phyloP scores from a whole-genome alignment of 345 rosid genomes.

The Populus euphratica region DNA sequence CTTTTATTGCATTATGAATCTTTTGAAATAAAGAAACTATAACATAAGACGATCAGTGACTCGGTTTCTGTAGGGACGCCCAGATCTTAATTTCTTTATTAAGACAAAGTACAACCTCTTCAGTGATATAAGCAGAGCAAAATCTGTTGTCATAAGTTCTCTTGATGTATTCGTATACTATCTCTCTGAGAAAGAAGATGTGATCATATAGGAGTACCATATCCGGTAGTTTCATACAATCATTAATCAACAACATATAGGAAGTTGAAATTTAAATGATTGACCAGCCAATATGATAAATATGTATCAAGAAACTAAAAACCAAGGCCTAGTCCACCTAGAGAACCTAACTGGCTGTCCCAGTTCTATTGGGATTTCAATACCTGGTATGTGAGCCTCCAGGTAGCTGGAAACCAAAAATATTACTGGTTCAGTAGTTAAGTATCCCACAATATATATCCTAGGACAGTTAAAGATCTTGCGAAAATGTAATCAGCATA shows the following conservation, averaged over 20 bases:
- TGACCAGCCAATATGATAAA: not conserved
- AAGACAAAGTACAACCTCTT: not conserved
- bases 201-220: not conserved
- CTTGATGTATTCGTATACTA: not conserved
- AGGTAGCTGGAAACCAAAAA: not conserved
- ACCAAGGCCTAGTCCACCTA: not conserved
- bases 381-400: not conserved
- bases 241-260: not conserved
- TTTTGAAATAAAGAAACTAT: not conserved
- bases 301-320: not conserved
- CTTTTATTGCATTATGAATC: not conserved
- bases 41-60: not conserved
- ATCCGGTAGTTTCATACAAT: not conserved
- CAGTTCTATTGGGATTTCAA: not conserved
- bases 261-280: not conserved
- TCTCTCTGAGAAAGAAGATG: not conserved
- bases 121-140: not conserved
- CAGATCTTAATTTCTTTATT: not conserved
- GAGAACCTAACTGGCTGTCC: not conserved
- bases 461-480: not conserved
- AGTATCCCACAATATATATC: not conserved
- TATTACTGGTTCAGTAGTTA: too few species aligned
- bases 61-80: not conserved
- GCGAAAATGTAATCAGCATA: not conserved
- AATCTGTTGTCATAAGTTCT: not conserved